Evolutionary conservation across 2,329 filamentous ascomycete species (phyloP), one percentile per base, ranked within the genome.

Genomic region (Microthyrium microscopicum): DNA sequence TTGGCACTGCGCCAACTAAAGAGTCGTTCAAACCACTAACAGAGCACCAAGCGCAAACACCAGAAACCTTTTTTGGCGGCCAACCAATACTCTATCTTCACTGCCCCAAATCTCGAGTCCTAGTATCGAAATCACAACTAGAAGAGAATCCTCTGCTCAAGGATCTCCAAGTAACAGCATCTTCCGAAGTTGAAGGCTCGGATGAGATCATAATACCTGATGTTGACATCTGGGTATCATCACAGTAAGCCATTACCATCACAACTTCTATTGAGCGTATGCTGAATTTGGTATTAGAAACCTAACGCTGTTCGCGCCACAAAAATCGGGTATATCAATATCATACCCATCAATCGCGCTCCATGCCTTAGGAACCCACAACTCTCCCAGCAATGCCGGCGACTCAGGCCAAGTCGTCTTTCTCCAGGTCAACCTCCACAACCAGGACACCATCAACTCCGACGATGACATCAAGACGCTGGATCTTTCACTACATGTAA

Each of bases 291-390:
- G 17, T 22, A 11, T 49, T 46, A 68, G 67, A 44, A 57, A 64
- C 43, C 61, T 85, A 35, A 71, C 62, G 11, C 53, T 85, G 39
- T 84, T 73, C 58, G 76, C 73, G 42, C 53, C 58, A 9, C 51
- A 63, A 3, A 58, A 62, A 22, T 64, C 57, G 13, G 80, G 79
- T 40, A 55, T 82, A 28, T 64, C 70, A 26, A 77, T 85, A 42
- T 71, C 77, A 0, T 87, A 84, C 53, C 77, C 74, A 3, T 60
- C 70, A 39, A 79, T 87, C 49, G 73, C 73, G 16, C 72, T 85
- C 12, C 79, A 84, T 50, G 80, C 77, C 1, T 69, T 78, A 44
- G 34, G 20, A 48, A 40, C 52, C n/a, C 40, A 45, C 22, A 52
- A 56, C 28, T 48, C 56, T 19, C n/a, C n/a, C n/a, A n/a, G n/a